Evolutionary conservation across 768 basidiomycete genomes (phyloP), one percentile per base, ranked within the genome.

Genomic region (Trametes cinnabarina): DNA sequence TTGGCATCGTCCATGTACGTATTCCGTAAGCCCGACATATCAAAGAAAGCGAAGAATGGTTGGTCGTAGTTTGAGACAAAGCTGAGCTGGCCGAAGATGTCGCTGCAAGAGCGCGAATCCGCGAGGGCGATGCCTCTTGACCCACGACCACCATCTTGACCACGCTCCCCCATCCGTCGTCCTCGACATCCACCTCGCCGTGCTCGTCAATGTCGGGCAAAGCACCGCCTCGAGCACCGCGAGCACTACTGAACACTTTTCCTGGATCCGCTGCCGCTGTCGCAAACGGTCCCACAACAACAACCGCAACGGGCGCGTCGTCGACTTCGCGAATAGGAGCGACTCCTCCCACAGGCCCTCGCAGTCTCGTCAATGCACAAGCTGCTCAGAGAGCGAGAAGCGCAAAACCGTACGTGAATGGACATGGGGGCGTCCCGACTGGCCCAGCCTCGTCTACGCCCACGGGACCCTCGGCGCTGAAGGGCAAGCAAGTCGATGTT

Each of bases 181-280:
- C 57, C 54, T 51, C 54, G 15, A 12, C 47, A 26, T 28, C 51
- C 28, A 56, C 47, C 47, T 30, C 61, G 55, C 41, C 63, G 56
- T 46, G 61, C 54, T 61, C 56, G 68, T 48, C 61, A 58, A 88
- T 90, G 88, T 88, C 88, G 72, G 87, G 88, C 68, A 89, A 86
- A 76, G 84, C 82, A 50, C 88, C 88, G 65, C 88, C 88, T 63
- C 81, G 78, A 63, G 88, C 88, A 55, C 88, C 88, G 44, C 76
- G 88, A 59, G 88, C 88, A 43, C 76, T 91, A 58, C 66, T 83
- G 60, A 82, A 81, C 57, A 73, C 78, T 37, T 64, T 79, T 8
- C 60, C 55, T 48, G 60, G 50, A 52, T 52, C 60, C n/a, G 65
- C 65, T n/a, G 62, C 66, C 25, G 48, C 60, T 65, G 57, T 60